Evolutionary conservation across 352 stramenopile genomes (phyloP), one percentile per base, ranked within the genome.

Genomic region (Halophytophthora polymorphica): DNA sequence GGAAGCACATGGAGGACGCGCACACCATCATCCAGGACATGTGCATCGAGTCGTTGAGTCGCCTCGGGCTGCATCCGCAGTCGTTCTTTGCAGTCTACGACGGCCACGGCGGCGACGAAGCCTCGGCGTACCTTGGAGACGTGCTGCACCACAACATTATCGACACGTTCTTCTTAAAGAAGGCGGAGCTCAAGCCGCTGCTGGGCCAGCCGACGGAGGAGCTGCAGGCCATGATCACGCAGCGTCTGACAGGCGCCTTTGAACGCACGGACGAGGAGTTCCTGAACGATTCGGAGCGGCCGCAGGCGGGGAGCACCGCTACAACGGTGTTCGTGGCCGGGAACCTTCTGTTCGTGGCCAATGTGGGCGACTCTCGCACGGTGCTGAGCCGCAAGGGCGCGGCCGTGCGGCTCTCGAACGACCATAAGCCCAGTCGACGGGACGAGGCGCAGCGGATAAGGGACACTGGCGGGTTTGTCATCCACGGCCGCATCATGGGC

Each of bases 1-100:
- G 96, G 18, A 97, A 96, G 50, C 88, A 96, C 22, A 98, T 99
- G 95, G 94, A 98, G 67, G 95, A 98, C 68, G 79, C 93, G 23
- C 96, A 96, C 36, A 88, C 95, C 41, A 88, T 98, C 42, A 91
- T 98, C 44, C 95, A 99, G 55, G 83, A 93, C 52, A 55, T 93
- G 48, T 79, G 85, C 29, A 80, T 91, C 12, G 52, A 81, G 39
- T 63, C 64, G 1, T 31, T 93, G 8, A 82, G 69, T 43, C 61
- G 63, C 3, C 37, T 85, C 13, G 71, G 73, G 0, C 43, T 90
- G 39, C 71, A 92, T 63, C 79, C 93, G 45, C 80, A 98, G 55
- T 96, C 90, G 29, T 99, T 97, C 69, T 96, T 96, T 60, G 95
- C 79, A 6, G 96, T 99, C 2, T 99, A 98, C 64, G 96, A 99